A percentile compares a stretch with the other conserved stretches of the same genome.
Conservation (phyloP, 1,139 yeast genomes). For the Kluyveromyces sp. region DNA sequence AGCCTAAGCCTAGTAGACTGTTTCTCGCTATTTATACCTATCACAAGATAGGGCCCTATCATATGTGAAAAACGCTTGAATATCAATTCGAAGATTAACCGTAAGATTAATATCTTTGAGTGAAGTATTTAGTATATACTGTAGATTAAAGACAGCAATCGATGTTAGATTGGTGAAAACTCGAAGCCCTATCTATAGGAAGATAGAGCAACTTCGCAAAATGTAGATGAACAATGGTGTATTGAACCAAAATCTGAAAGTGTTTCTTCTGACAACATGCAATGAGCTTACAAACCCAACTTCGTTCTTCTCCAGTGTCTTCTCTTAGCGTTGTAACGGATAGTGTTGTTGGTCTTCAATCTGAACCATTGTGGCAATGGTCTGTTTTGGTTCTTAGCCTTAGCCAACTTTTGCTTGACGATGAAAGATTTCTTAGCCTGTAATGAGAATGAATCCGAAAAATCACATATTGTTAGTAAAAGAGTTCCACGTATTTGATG, state of each 20-base stretch:
- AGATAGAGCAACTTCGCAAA: slow-evolving; percentile 6
- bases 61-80: background rate
- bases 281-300: slow-evolving; percentile 76
- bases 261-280: slow-evolving; percentile 5
- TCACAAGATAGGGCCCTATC: too few relatives aligned
- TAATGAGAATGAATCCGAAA: slow-evolving; percentile 7
- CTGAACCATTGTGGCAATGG: slow-evolving; percentile 99
- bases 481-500: too few relatives aligned
- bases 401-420: slow-evolving; percentile 98
- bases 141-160: slow-evolving; percentile 5
- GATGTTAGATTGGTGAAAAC: slow-evolving; percentile 6
- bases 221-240: slow-evolving; percentile 3
- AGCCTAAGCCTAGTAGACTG: background rate
- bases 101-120: slow-evolving; percentile 4
- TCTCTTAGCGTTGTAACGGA: slow-evolving; percentile 99
- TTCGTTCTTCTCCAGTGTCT: slow-evolving; percentile 99
- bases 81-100: background rate
- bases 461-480: background rate
- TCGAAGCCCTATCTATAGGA: slow-evolving; percentile 1
- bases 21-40: background rate
- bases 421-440: slow-evolving; percentile 96
- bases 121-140: slow-evolving; percentile 3
- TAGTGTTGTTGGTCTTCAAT: slow-evolving; percentile 95
- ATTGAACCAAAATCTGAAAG: background rate
- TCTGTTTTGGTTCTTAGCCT: slow-evolving; percentile 99